These are phyloP conservation scores for Candida tibetensis DNA, from an alignment of 805 yeast species.

Conservation along the genomic window DNA sequence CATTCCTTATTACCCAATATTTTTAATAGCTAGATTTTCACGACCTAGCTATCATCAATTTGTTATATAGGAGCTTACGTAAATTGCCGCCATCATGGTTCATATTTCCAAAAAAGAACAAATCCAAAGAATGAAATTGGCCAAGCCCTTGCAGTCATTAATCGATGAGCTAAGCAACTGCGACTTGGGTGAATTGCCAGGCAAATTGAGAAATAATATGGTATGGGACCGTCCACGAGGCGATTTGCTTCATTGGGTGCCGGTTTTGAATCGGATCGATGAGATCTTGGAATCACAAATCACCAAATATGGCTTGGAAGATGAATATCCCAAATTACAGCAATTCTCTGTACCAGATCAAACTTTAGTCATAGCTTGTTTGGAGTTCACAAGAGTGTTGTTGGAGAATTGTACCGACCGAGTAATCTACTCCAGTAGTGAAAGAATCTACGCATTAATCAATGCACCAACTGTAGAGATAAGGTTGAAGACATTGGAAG, in stretches of 20 bases:
- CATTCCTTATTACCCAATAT: no score
- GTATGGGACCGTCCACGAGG: constrained; percentile 65
- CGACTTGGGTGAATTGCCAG: constrained; percentile 39
- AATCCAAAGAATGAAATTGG: constrained; percentile 27
- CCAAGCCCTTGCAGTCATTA: constrained; percentile 21
- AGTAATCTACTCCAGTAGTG: constrained; percentile 63
- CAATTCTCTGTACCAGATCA: constrained; percentile 48
- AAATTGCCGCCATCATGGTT: not conserved
- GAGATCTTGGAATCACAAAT: constrained; percentile 54
- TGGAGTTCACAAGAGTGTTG: constrained; percentile 60
- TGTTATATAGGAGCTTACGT: no score
- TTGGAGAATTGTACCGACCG: constrained; percentile 69
- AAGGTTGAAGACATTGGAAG: constrained; percentile 58
- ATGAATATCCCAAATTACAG: constrained; percentile 45
- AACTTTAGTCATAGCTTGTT: constrained; percentile 45
- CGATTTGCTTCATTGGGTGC: constrained; percentile 73
- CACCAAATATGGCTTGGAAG: constrained; percentile 50
- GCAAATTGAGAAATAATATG: constrained; percentile 33
- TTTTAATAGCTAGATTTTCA: no score
- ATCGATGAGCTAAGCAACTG: constrained; percentile 40
- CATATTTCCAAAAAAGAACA: constrained; percentile 20
- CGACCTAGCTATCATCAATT: no score
- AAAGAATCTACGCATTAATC: constrained; percentile 56
- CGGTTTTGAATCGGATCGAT: constrained; percentile 74
- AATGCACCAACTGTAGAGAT: constrained; percentile 59